phyloP scores from a whole-genome alignment of 1,284 basidiomycete species.

The Termitomyces sp. region DNA sequence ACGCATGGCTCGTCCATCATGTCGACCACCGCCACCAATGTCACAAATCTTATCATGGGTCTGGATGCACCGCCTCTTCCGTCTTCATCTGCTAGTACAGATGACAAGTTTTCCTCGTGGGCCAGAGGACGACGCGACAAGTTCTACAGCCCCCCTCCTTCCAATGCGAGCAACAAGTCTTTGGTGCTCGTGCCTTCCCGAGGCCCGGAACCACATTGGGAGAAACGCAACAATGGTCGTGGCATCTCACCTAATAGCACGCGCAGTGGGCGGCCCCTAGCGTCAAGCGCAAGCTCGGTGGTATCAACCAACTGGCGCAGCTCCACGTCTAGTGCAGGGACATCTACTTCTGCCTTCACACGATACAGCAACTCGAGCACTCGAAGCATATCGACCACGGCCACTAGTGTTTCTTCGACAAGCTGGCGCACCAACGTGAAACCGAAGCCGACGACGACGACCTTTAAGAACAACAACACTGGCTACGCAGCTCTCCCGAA shows the following conservation, averaged over 20 bases:
- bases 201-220: conserved; percentile 24
- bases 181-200: conserved; percentile 23
- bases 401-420: conserved; percentile 66
- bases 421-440: conserved; percentile 59
- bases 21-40: conserved; percentile 62
- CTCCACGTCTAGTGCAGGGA: conserved; percentile 64
- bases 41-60: conserved; percentile 66
- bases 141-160: conserved; percentile 21
- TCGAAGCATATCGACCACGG: conserved; percentile 69
- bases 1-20: conserved; percentile 30
- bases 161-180: conserved; percentile 25
- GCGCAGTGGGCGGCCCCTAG: conserved; percentile 46
- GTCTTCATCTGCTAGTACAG: conserved; percentile 20
- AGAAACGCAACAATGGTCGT: conserved; percentile 32
- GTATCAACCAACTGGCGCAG: conserved; percentile 70
- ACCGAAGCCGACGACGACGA: conserved; percentile 23
- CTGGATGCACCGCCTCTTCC: conserved; percentile 41
- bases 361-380: conserved; percentile 72
- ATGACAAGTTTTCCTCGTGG: conserved; percentile 34
- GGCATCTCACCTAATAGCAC: conserved; percentile 51
- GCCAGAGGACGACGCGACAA: conserved; percentile 36
- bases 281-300: conserved; percentile 55
- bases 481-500: conserved; percentile 45
- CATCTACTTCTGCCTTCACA: conserved; percentile 67
- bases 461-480: conserved; percentile 22